These are phyloP conservation scores for Albugo candida DNA, from an alignment of 352 stramenopile genomes.

Conservation along the genomic window DNA sequence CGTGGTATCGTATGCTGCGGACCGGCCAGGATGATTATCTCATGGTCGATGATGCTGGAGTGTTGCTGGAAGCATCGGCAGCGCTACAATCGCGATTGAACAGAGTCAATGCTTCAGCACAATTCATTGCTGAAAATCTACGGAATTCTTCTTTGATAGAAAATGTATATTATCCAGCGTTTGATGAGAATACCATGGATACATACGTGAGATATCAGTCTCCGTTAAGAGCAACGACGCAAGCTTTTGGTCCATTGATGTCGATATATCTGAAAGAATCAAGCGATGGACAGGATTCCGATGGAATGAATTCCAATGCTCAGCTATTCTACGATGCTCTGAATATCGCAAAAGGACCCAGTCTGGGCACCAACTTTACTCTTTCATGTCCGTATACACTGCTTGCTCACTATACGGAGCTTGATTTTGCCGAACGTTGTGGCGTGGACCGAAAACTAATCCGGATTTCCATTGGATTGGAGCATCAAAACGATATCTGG, in stretches of 20 bases:
- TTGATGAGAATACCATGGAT: slow-evolving; percentile 7
- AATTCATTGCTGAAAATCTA: slow-evolving; percentile 47
- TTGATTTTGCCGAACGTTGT: slow-evolving; percentile 82
- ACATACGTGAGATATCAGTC: too few relatives aligned
- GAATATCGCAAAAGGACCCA: slow-evolving; percentile 66
- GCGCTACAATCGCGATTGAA: slow-evolving; percentile 57
- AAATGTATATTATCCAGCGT: slow-evolving; percentile 70
- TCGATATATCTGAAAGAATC: slow-evolving; percentile 44
- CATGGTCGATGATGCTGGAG: slow-evolving; percentile 30
- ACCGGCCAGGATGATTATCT: slow-evolving; percentile 36
- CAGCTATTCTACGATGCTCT: slow-evolving; percentile 80
- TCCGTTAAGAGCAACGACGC: slow-evolving; percentile 2
- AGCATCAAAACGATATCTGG: slow-evolving; percentile 66
- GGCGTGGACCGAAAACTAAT: slow-evolving; percentile 82
- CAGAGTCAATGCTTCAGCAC: slow-evolving; percentile 64
- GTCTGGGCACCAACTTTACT: slow-evolving; percentile 89
- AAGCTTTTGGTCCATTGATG: slow-evolving; percentile 72
- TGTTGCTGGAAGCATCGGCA: slow-evolving; percentile 23
- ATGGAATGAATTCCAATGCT: slow-evolving; percentile 36
- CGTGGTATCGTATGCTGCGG: slow-evolving; percentile 1
- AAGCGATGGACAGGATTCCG: background rate
- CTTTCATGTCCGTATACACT: slow-evolving; percentile 84
- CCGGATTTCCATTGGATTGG: slow-evolving; percentile 81
- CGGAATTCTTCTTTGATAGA: slow-evolving; percentile 56
- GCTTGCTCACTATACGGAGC: slow-evolving; percentile 83